Percentiles rank a stretch among this genome's conserved stretches.
phyloP scores from a whole-genome alignment of 2,329 filamentous ascomycete species.

The Claviceps capensis region DNA sequence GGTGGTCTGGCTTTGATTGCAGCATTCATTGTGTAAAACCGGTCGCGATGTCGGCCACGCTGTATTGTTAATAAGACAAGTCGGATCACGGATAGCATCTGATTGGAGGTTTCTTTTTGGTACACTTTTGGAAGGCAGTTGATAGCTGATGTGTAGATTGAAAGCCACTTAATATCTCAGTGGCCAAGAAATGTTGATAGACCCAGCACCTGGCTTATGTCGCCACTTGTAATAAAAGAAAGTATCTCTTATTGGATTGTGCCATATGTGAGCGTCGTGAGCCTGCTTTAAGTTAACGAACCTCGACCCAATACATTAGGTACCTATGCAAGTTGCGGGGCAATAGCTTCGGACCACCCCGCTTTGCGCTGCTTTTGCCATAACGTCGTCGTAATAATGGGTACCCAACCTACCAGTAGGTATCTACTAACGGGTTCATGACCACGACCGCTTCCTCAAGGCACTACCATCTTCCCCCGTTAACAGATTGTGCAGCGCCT shows the following conservation, averaged over 20 bases:
- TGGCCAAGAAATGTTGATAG: slow-evolving; percentile 1
- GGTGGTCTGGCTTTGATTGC: slow-evolving; percentile 15
- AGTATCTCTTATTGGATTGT: neutral
- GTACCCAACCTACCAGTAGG: too few species aligned
- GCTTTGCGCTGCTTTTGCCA: too few species aligned
- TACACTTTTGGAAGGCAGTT: slow-evolving; percentile 11
- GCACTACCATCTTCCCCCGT: neutral
- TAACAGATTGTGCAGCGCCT: too few species aligned
- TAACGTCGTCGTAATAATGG: too few species aligned
- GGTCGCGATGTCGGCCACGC: neutral
- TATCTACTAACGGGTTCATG: too few species aligned
- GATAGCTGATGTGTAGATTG: slow-evolving; percentile 9
- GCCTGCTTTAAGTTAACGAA: too few species aligned
- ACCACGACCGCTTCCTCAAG: too few species aligned
- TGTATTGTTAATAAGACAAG: neutral
- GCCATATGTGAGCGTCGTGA: neutral
- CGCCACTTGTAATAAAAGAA: slow-evolving; percentile 1
- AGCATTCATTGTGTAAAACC: slow-evolving; percentile 12
- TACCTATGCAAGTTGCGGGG: too few species aligned
- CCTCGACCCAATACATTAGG: too few species aligned
- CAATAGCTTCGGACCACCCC: too few species aligned
- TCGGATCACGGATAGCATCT: neutral
- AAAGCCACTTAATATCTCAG: slow-evolving; percentile 6
- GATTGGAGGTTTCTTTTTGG: slow-evolving; percentile 7
- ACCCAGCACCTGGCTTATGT: slow-evolving; percentile 4